phyloP scores from a whole-genome alignment of 192 early-diverging fungal genomes.

The Diversispora eburnea region DNA sequence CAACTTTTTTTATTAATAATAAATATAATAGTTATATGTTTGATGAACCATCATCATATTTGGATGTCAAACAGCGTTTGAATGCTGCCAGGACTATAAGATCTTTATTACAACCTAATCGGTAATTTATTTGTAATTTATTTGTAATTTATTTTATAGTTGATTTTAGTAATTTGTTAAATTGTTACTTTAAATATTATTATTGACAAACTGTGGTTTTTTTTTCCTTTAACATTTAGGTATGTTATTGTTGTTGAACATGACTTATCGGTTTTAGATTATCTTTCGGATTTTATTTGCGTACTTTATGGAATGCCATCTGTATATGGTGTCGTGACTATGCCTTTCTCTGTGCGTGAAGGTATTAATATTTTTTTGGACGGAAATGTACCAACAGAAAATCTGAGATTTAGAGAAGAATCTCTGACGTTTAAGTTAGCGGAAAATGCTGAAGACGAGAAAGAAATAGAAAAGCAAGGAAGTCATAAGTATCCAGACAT shows the following conservation, averaged over 20 bases:
- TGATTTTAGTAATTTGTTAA: background rate
- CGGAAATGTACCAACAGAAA: conserved; percentile 95
- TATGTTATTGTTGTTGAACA: conserved; percentile 98
- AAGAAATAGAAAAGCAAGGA: conserved; percentile 61
- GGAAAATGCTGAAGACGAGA: conserved; percentile 81
- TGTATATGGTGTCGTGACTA: conserved; percentile 95
- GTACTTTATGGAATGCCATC: conserved; percentile 97
- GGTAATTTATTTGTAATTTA: conserved; percentile 7
- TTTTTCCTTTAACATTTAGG: conserved; percentile 14
- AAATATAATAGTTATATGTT: conserved; percentile 79
- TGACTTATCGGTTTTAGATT: conserved; percentile 97
- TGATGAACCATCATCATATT: conserved; percentile 96
- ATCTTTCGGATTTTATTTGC: conserved; percentile 97
- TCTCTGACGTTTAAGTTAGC: conserved; percentile 87
- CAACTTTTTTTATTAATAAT: too few relatives aligned
- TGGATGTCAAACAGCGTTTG: conserved; percentile 99
- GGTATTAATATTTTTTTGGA: conserved; percentile 99
- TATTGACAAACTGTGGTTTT: too few relatives aligned
- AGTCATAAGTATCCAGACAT: conserved; percentile 85
- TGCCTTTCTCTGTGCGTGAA: conserved; percentile 95
- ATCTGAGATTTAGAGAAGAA: conserved; percentile 98
- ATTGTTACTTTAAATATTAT: too few relatives aligned
- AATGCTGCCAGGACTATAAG: conserved; percentile 94
- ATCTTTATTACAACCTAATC: conserved; percentile 62
- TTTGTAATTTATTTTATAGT: background rate